Conservation (phyloP, 1,139 yeast species). For the Protomyces macrosporus region DNA sequence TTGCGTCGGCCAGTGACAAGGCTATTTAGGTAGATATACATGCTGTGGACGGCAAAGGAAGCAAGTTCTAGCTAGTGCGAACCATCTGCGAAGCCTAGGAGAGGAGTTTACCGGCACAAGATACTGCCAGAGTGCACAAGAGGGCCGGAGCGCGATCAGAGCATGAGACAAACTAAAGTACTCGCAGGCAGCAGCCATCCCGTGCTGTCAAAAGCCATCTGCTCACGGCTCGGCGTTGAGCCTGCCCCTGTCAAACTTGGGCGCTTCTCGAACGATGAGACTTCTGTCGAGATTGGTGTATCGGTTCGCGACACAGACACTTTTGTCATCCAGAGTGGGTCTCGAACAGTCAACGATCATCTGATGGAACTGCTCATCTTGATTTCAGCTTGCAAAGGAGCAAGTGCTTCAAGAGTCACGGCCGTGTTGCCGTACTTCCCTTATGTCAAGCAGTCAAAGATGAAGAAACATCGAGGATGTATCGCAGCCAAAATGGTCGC, state of each 20-base stretch:
- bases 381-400: conserved; percentile 94
- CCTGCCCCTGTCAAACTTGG: conserved; percentile 91
- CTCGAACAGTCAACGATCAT: conserved; percentile 78
- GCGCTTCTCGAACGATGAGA: conserved; percentile 95
- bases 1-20: too few species aligned
- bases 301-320: conserved; percentile 96
- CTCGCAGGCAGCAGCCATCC: conserved; percentile 97
- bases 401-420: conserved; percentile 71
- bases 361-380: conserved; percentile 92
- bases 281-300: conserved; percentile 90
- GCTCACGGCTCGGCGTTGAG: conserved; percentile 84
- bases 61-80: too few species aligned
- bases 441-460: conserved; percentile 92
- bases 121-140: too few species aligned
- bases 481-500: conserved; percentile 98
- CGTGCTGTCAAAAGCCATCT: conserved; percentile 81
- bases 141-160: neutral
- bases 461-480: conserved; percentile 98
- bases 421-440: conserved; percentile 98
- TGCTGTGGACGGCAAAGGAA: too few species aligned
- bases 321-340: conserved; percentile 86
- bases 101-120: too few species aligned
- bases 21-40: too few species aligned
- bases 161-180: conserved; percentile 93
- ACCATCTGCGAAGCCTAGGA: too few species aligned